These are phyloP conservation scores for Candida tropicalis DNA, from an alignment of 1,139 yeast species.

Conservation along the genomic window DNA sequence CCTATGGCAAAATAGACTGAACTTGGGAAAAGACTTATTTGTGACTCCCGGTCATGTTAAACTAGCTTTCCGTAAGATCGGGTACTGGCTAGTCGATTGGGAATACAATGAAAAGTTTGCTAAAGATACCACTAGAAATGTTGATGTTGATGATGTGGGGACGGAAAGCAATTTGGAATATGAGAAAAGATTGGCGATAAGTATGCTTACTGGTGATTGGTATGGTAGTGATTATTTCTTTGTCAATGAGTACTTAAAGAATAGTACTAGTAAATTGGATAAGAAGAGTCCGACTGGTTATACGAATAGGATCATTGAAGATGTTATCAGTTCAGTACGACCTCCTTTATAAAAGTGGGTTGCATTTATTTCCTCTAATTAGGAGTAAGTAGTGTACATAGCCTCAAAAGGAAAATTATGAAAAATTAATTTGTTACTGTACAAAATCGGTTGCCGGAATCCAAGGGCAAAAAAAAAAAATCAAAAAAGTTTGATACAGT, in stretches of 20 bases:
- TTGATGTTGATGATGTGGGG: constrained; percentile 13
- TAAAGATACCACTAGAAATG: constrained; percentile 6
- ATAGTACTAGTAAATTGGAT: constrained; percentile 23
- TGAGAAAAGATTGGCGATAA: constrained; percentile 29
- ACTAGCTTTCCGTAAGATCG: constrained; percentile 45
- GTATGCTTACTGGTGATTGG: constrained; percentile 50
- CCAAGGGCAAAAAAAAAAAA: constrained; percentile 1
- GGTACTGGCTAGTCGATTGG: constrained; percentile 53
- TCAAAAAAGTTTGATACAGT: not conserved
- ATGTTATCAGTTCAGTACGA: constrained; percentile 34
- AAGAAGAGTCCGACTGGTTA: constrained; percentile 35
- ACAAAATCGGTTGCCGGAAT: not conserved
- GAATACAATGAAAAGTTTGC: constrained; percentile 27
- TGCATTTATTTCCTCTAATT: too few species aligned
- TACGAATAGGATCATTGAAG: constrained; percentile 41
- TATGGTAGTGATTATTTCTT: constrained; percentile 47
- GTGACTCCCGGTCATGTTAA: constrained; percentile 46
- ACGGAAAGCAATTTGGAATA: constrained; percentile 11
- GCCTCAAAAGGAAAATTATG: constrained; percentile 1
- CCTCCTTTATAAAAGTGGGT: constrained; percentile 37
- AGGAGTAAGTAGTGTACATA: constrained; percentile 1
- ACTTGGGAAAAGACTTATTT: constrained; percentile 19
- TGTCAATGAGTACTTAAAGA: constrained; percentile 33
- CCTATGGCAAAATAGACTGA: constrained; percentile 24
- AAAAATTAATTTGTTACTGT: not conserved